phyloP scores from a whole-genome alignment of 2,329 filamentous ascomycete species.

The Metarhizium anisopliae region DNA sequence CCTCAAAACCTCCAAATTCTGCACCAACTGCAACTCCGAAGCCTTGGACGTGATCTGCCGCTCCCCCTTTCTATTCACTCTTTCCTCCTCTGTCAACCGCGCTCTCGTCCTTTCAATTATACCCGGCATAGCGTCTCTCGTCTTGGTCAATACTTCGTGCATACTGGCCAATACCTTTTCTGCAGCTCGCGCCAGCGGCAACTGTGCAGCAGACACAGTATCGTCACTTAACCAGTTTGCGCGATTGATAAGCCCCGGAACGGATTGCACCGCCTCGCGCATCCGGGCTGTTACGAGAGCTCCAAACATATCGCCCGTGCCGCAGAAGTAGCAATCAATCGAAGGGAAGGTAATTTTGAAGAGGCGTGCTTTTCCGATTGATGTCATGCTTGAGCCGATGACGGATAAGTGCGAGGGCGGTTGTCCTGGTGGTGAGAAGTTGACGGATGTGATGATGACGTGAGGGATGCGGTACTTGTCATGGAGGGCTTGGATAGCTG shows the following conservation, averaged over 20 bases:
- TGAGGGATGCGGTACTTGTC: slow-evolving; percentile 69
- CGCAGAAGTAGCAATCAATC: slow-evolving; percentile 89
- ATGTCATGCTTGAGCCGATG: slow-evolving; percentile 66
- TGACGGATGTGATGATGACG: slow-evolving; percentile 85
- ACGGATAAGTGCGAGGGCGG: slow-evolving; percentile 52
- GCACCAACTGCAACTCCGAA: slow-evolving; percentile 77
- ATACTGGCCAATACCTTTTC: slow-evolving; percentile 89
- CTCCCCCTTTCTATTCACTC: slow-evolving; percentile 43
- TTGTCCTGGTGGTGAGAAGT: slow-evolving; percentile 47
- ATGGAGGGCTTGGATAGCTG: slow-evolving; percentile 72
- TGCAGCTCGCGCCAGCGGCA: slow-evolving; percentile 75
- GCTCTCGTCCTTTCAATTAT: slow-evolving; percentile 36
- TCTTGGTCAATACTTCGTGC: slow-evolving; percentile 71
- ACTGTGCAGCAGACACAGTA: slow-evolving; percentile 53
- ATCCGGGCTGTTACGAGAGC: slow-evolving; percentile 82
- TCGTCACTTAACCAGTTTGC: slow-evolving; percentile 72
- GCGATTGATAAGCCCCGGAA: slow-evolving; percentile 36
- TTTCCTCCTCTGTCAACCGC: slow-evolving; percentile 33
- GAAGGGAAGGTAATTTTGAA: slow-evolving; percentile 83
- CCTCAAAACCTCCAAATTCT: slow-evolving; percentile 61
- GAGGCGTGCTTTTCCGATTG: slow-evolving; percentile 58
- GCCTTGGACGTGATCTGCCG: slow-evolving; percentile 70
- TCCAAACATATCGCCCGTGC: slow-evolving; percentile 97
- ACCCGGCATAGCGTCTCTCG: slow-evolving; percentile 53
- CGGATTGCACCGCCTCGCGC: slow-evolving; percentile 62